Conservation (phyloP, 2,329 filamentous ascomycete genomes). For the Claviceps sp. region DNA sequence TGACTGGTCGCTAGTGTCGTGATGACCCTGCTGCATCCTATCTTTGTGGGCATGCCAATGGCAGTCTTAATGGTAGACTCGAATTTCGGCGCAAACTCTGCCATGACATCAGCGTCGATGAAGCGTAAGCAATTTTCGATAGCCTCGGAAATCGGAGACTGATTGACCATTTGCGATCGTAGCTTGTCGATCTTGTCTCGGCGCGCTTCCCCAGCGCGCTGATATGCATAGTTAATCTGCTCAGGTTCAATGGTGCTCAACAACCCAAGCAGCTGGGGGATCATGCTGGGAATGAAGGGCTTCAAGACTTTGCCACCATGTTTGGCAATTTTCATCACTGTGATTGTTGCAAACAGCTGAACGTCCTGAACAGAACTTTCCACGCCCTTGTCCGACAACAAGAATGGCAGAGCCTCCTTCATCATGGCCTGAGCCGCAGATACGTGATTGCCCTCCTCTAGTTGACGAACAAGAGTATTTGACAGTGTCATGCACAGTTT, state of each 20-base stretch:
- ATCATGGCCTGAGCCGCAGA: conserved; percentile 69
- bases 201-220: conserved; percentile 76
- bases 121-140: conserved; percentile 81
- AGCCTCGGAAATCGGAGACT: conserved; percentile 82
- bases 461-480: conserved; percentile 69
- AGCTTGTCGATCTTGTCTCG: conserved; percentile 84
- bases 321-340: conserved; percentile 80
- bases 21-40: conserved; percentile 76
- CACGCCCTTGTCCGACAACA: conserved; percentile 77
- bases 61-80: conserved; percentile 72
- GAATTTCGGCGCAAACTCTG: conserved; percentile 55
- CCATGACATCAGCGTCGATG: conserved; percentile 67
- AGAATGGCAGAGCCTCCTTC: conserved; percentile 74
- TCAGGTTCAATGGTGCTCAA: conserved; percentile 83
- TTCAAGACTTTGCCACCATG: conserved; percentile 68
- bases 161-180: conserved; percentile 66
- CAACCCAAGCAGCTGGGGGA: conserved; percentile 68
- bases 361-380: conserved; percentile 84
- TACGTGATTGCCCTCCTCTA: conserved; percentile 63
- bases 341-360: conserved; percentile 67
- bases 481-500: conserved; percentile 74
- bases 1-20: conserved; percentile 75
- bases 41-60: conserved; percentile 85
- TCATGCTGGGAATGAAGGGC: conserved; percentile 68
- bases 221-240: conserved; percentile 81